Base-by-base conservation (phyloP, 371 early-diverging fungal species). In the Haplosporangium sp. region DNA sequence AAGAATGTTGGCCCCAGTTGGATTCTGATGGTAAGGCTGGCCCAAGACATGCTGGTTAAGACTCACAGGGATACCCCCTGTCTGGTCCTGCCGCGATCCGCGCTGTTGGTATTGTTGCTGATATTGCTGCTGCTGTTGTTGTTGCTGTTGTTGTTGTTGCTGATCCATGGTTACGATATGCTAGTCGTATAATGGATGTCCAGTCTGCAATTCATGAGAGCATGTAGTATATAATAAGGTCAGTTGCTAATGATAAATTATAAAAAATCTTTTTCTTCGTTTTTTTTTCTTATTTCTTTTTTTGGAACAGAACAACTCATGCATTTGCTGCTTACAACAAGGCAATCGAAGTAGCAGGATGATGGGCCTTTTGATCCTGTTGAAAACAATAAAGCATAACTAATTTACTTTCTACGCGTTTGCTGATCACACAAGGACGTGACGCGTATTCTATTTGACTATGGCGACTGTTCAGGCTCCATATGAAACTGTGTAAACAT, bases 61-160 rank as follows among this genome's bases (percentile, higher is more conserved):
- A 39, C 61, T 50, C 50, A 50, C n/a, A 38, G 44, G 34, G 15
- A 50, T 52, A 27, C 57, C 53, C 11, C 27, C 42, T 19, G 13
- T 20, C 37, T 40, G 47, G 11, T 66, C 63, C 19, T 58, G 63
- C 50, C 52, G 70, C 7, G 65, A 42, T 10, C 34, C 52, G 4
- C 65, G 61, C 42, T 64, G 74, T n/a, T 63, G 74, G 20, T 62
- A 63, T 13, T 64, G 69, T 39, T 60, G 69, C n/a, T 64, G 69
- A 10, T 63, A 45, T 11, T 69, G 75, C 39, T 68, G 74, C 50
- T 63, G 56, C 44, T 68, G 69, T 35, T 74, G 67, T 35, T 64
- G 70, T 15, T 75, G 76, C n/a, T 66, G 66, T 6, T 70, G 63
- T 45, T 71, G 71, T 5, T 66, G 76, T 44, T 70, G 70, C 63